These are phyloP conservation scores for Syncephalastrum racemosum DNA, from an alignment of 371 early-diverging fungal genomes.

Conservation along the genomic window DNA sequence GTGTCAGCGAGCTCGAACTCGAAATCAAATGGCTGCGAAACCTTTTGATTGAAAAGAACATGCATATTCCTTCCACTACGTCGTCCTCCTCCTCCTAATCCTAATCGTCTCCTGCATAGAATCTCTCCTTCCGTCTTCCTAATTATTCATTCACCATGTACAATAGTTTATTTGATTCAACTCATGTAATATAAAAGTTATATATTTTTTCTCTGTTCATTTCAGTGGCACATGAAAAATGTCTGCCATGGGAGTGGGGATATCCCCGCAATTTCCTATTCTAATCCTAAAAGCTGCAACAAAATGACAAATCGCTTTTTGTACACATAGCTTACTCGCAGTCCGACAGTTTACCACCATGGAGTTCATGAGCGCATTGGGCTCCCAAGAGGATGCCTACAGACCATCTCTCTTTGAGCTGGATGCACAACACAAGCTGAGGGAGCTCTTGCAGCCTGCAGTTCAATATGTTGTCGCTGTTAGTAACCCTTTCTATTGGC, in stretches of 20 bases:
- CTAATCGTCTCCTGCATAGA: too few relatives aligned
- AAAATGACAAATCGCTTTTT: conserved; percentile 1
- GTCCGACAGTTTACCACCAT: conserved; percentile 34
- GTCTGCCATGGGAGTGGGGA: too few relatives aligned
- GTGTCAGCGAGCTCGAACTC: conserved; percentile 77
- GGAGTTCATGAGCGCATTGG: conserved; percentile 87
- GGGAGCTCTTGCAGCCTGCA: conserved; percentile 83
- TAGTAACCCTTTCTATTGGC: conserved; percentile 20
- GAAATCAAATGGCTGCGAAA: conserved; percentile 87
- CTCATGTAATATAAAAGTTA: too few relatives aligned
- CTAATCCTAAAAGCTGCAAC: too few relatives aligned
- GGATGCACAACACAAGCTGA: conserved; percentile 81
- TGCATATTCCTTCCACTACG: too few relatives aligned
- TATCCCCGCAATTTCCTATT: too few relatives aligned
- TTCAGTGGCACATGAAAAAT: too few relatives aligned
- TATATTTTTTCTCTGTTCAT: too few relatives aligned
- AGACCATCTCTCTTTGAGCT: conserved; percentile 91
- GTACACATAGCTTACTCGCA: conserved; percentile 2
- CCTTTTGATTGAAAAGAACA: conserved; percentile 78
- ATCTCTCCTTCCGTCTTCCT: too few relatives aligned
- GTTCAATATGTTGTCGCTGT: conserved; percentile 82
- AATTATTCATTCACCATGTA: too few relatives aligned
- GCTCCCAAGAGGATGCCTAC: conserved; percentile 68
- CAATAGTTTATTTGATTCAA: too few relatives aligned
- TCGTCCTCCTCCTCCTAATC: too few relatives aligned